These are phyloP conservation scores for Capronia americana DNA, from an alignment of 2,329 filamentous ascomycete species.

Conservation along the genomic window DNA sequence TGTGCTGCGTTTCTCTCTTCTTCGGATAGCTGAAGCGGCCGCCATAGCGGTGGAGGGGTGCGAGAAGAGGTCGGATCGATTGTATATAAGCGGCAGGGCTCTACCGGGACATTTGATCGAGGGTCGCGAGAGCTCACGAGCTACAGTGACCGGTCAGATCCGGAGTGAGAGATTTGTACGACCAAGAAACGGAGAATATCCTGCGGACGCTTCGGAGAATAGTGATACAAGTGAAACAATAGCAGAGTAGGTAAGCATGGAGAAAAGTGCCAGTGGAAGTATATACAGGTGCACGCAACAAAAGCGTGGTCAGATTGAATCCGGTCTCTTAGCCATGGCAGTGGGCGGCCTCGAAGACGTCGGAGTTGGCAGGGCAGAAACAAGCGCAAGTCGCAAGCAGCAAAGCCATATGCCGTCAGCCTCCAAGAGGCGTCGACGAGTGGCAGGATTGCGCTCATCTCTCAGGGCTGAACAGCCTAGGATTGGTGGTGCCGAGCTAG, in stretches of 20 bases:
- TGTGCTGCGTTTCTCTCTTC: conserved; percentile 2
- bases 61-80: not conserved
- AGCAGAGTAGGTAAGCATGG: not conserved
- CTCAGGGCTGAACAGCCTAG: conserved; percentile 8
- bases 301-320: conserved; percentile 13
- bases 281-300: conserved; percentile 4
- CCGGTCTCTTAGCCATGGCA: conserved; percentile 4
- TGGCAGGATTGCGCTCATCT: conserved; percentile 11
- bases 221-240: not conserved
- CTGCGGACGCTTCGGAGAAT: not conserved
- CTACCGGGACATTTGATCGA: conserved; percentile 27
- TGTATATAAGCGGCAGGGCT: not conserved
- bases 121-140: conserved; percentile 2
- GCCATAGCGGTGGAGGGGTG: conserved; percentile 17
- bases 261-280: not conserved
- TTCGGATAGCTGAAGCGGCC: conserved; percentile 8
- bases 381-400: conserved; percentile 1
- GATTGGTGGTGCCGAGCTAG: conserved; percentile 16
- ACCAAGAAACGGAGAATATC: conserved; percentile 7
- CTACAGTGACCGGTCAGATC: not conserved
- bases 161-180: conserved; percentile 16
- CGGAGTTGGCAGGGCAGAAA: conserved; percentile 16
- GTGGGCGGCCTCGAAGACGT: conserved; percentile 19
- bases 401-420: conserved; percentile 18
- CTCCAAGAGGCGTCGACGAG: conserved; percentile 8